Conservation (phyloP, 2,329 filamentous ascomycete species). For the Cytospora leucostoma region DNA sequence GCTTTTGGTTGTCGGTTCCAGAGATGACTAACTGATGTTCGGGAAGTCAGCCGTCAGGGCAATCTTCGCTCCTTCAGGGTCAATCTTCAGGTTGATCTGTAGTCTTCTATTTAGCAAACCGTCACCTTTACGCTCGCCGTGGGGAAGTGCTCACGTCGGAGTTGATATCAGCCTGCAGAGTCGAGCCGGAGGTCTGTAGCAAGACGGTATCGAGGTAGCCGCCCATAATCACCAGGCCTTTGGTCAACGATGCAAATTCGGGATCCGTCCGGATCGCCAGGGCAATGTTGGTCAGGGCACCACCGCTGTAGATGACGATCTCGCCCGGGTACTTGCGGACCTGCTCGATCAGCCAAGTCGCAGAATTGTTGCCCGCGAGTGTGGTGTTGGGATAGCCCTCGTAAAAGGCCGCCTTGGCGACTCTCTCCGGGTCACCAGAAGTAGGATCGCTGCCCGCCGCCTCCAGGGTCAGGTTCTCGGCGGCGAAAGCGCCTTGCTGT, state of each 20-base stretch:
- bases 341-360: conserved; percentile 49
- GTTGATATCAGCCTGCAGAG: conserved; percentile 33
- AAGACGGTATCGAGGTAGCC: conserved; percentile 49
- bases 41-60: conserved; percentile 50
- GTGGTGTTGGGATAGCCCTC: conserved; percentile 51
- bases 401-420: conserved; percentile 44
- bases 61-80: conserved; percentile 52
- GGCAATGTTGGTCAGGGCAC: conserved; percentile 51
- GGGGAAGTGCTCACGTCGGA: conserved; percentile 31
- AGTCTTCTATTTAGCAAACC: background rate
- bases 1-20: background rate
- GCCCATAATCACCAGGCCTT: conserved; percentile 52
- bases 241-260: conserved; percentile 47
- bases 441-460: conserved; percentile 47
- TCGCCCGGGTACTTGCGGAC: conserved; percentile 52
- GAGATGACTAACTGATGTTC: conserved; percentile 37
- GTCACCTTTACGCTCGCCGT: conserved; percentile 29
- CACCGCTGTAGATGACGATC: conserved; percentile 49
- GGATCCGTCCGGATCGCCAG: conserved; percentile 49
- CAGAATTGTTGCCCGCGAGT: conserved; percentile 42
- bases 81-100: conserved; percentile 52
- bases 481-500: conserved; percentile 45
- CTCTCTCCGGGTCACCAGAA: conserved; percentile 44
- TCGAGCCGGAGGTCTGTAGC: conserved; percentile 33
- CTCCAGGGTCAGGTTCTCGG: conserved; percentile 46